phyloP scores from a whole-genome alignment of 495 filamentous ascomycete genomes.

The Annulohypoxylon bovei region DNA sequence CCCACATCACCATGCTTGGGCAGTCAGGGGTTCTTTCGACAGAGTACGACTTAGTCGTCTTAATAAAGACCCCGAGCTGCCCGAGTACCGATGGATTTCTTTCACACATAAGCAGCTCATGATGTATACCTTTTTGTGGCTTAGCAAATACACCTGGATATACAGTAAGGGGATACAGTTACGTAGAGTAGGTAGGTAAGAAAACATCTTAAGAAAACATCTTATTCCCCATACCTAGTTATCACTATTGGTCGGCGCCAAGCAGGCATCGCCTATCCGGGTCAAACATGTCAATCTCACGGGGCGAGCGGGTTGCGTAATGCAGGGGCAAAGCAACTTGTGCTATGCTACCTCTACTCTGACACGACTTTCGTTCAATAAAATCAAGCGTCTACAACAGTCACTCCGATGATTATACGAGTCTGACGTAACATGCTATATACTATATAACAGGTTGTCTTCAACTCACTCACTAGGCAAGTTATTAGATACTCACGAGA shows the following conservation, averaged over 20 bases:
- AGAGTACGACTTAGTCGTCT: constrained; percentile 11
- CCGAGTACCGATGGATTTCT: background rate
- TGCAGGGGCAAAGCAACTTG: constrained; percentile 42
- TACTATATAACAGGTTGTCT: background rate
- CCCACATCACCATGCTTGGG: constrained; percentile 10
- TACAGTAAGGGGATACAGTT: constrained; percentile 14
- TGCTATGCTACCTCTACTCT: constrained; percentile 15
- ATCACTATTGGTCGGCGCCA: constrained; percentile 37
- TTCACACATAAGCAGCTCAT: background rate
- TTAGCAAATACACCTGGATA: constrained; percentile 13
- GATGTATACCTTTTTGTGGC: constrained; percentile 28
- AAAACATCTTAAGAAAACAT: too few relatives aligned
- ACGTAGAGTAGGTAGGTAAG: constrained; percentile 33
- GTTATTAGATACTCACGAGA: background rate
- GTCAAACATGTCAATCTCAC: constrained; percentile 37
- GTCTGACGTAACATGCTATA: background rate
- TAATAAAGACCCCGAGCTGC: constrained; percentile 9
- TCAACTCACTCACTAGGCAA: too few relatives aligned
- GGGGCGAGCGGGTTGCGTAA: constrained; percentile 47
- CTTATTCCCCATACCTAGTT: constrained; percentile 4
- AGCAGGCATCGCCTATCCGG: constrained; percentile 48
- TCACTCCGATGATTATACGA: background rate
- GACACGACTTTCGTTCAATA: background rate
- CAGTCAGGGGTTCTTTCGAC: background rate
- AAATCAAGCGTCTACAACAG: background rate